Base-by-base conservation (phyloP, 768 basidiomycete species). In the Hemileccinum impolitum region DNA sequence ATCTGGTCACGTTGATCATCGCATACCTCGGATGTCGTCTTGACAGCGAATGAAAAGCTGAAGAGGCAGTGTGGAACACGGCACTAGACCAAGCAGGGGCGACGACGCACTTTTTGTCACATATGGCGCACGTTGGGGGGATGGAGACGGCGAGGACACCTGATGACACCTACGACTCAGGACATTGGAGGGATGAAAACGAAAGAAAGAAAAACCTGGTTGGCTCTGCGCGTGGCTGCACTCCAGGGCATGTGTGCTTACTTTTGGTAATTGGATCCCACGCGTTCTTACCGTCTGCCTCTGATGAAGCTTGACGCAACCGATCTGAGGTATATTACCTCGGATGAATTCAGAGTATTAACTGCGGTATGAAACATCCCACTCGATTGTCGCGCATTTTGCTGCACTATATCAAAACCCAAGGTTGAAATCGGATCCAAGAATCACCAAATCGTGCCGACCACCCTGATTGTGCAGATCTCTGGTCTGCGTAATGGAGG, bases 351-450 rank as follows among this genome's bases (percentile, higher is more conserved):
- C 69, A 73, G 94, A 47, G 93, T 96, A n/a, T 74, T 99, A 21
- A 90, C 90, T n/a, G 91, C 95, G 43, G 94, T 95, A 61, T 44
- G 61, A 43, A 28, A 25, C 43, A 17, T 44, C 23, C 37, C 10
- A 7, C 25, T 43, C 13, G 19, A 44, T 43, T 32, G 39, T 53
- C 44, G 41, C 37, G 3, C 53, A 15, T 19, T n/a, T 26, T 36
- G 45, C 59, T 30, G 36, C 40, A 23, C 30, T n/a, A 14, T 21
- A 14, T 9, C n/a, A n/a, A 19, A 17, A 19, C 15, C 19, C 8
- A 39, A 97, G 94, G 90, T 90, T 31, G 96, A 99, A 73, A 92
- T 95, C 78, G 96, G 95, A 17, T 94, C 90, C 4, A 96, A 96
- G 74, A 98, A 98, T 65, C 96, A 99, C 62, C 90, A 98, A 69